Conservation (phyloP, 257 asterid genomes). For the Catharanthus roseus region DNA sequence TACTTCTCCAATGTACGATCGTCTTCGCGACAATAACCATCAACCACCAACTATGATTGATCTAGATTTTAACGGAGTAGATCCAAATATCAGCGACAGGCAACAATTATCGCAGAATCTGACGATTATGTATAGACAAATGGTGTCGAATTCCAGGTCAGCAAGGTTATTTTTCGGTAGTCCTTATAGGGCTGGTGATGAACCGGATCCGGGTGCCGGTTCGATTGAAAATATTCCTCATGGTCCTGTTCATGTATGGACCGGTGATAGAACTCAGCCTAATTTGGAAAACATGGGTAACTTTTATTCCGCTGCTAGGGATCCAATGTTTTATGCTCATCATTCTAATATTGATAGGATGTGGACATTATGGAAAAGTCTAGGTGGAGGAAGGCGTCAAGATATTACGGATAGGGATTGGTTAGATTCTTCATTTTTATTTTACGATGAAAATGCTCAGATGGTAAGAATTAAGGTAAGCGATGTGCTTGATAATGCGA, state of each 20-base stretch:
- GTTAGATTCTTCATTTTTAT: slow-evolving; percentile 48
- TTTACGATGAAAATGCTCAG: slow-evolving; percentile 70
- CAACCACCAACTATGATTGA: slow-evolving; percentile 64
- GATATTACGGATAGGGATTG: slow-evolving; percentile 59
- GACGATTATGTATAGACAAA: slow-evolving; percentile 67
- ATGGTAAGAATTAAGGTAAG: slow-evolving; percentile 68
- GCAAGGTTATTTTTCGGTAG: slow-evolving; percentile 55
- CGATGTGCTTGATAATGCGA: slow-evolving; percentile 48
- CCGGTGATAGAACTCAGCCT: slow-evolving; percentile 66
- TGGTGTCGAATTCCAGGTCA: slow-evolving; percentile 57
- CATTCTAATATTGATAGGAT: slow-evolving; percentile 68
- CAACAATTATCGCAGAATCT: slow-evolving; percentile 38
- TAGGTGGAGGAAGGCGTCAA: slow-evolving; percentile 61
- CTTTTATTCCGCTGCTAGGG: slow-evolving; percentile 78
- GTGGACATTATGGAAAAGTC: slow-evolving; percentile 69
- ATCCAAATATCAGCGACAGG: slow-evolving; percentile 9
- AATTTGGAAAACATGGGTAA: slow-evolving; percentile 69
- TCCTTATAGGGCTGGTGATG: slow-evolving; percentile 60
- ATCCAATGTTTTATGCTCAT: slow-evolving; percentile 73
- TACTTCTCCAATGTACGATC: slow-evolving; percentile 47
- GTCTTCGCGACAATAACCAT: slow-evolving; percentile 48
- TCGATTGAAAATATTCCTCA: slow-evolving; percentile 70
- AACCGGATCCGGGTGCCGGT: slow-evolving; percentile 56
- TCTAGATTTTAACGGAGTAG: slow-evolving; percentile 44
- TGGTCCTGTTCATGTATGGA: slow-evolving; percentile 64